Evolutionary conservation across 208 protist genomes (phyloP).

Genomic region (Crithidia acanthocephali): DNA sequence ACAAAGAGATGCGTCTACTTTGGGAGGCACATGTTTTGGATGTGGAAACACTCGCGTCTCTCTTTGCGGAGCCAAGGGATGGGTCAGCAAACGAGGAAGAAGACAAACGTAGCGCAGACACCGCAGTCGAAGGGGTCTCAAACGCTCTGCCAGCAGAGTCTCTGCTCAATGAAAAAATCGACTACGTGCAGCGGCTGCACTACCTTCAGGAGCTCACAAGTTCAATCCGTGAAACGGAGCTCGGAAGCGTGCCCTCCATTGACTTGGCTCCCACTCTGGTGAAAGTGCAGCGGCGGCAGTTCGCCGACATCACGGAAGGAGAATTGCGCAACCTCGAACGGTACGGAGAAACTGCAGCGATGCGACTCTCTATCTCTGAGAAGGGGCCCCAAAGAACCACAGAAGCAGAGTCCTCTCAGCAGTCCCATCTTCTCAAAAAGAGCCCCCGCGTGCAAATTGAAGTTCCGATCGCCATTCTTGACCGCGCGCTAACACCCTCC

Average conservation of each 20-base stretch:
- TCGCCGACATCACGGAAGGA: conserved; percentile 53
- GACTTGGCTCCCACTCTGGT: conserved; percentile 66
- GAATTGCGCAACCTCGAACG: conserved; percentile 64
- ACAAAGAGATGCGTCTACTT: conserved; percentile 52
- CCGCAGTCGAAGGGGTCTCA: background rate
- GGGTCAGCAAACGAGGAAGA: background rate
- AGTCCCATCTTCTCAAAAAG: background rate
- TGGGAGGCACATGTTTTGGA: conserved; percentile 62
- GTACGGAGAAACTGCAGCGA: conserved; percentile 54
- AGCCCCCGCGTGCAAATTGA: background rate
- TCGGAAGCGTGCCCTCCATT: conserved; percentile 41
- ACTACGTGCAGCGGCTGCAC: conserved; percentile 40
- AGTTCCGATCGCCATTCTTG: conserved; percentile 40
- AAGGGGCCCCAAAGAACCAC: background rate
- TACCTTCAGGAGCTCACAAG: conserved; percentile 56
- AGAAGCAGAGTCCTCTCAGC: background rate
- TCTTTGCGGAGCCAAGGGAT: conserved; percentile 11
- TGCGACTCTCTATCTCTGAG: conserved; percentile 9
- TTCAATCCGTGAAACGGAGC: conserved; percentile 29
- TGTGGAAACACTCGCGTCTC: conserved; percentile 32
- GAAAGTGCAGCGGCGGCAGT: conserved; percentile 55
- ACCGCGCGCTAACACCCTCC: conserved; percentile 66
- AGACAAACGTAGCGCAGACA: background rate
- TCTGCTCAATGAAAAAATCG: conserved; percentile 43
- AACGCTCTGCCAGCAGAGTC: background rate